Percentiles rank a stretch among this genome's conserved stretches.
These are phyloP conservation scores for Hansenula lynferdii DNA, from an alignment of 1,139 yeast genomes.

Conservation along the genomic window DNA sequence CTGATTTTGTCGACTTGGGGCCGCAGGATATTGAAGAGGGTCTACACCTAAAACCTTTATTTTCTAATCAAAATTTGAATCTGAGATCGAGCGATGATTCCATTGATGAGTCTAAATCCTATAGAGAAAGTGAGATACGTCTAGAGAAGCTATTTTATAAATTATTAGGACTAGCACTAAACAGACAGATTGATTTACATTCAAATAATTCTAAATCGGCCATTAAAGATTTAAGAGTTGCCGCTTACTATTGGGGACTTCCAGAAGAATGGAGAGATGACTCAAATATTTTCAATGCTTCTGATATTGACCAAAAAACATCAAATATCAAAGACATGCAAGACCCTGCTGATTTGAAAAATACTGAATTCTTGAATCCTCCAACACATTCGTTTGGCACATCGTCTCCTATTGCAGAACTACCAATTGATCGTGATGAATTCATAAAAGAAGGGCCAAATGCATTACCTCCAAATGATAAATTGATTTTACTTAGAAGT, in stretches of 20 bases:
- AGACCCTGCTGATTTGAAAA: constrained; percentile 32
- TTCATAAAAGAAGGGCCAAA: constrained; percentile 41
- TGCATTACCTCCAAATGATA: constrained; percentile 41
- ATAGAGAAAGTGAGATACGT: constrained; percentile 29
- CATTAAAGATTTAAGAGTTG: constrained; percentile 37
- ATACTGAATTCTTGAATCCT: constrained; percentile 34
- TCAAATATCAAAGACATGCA: constrained; percentile 15
- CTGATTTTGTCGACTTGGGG: constrained; percentile 30
- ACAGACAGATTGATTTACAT: constrained; percentile 35
- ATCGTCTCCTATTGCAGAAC: constrained; percentile 20
- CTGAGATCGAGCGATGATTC: constrained; percentile 7
- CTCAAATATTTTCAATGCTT: constrained; percentile 18
- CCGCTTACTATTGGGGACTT: constrained; percentile 32
- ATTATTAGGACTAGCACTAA: constrained; percentile 36
- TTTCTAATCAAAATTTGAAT: constrained; percentile 20
- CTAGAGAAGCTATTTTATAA: constrained; percentile 35
- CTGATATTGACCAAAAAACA: too few species aligned
- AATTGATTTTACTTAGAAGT: constrained; percentile 41
- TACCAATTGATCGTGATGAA: constrained; percentile 30
- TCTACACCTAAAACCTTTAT: constrained; percentile 30
- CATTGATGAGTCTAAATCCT: constrained; percentile 17
- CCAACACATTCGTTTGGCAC: constrained; percentile 20
- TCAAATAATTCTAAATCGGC: constrained; percentile 30
- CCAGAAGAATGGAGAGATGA: constrained; percentile 45
- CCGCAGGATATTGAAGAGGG: constrained; percentile 51